Base-by-base conservation (phyloP, 2,329 filamentous ascomycete genomes). In the Knoxdaviesia proteae region DNA sequence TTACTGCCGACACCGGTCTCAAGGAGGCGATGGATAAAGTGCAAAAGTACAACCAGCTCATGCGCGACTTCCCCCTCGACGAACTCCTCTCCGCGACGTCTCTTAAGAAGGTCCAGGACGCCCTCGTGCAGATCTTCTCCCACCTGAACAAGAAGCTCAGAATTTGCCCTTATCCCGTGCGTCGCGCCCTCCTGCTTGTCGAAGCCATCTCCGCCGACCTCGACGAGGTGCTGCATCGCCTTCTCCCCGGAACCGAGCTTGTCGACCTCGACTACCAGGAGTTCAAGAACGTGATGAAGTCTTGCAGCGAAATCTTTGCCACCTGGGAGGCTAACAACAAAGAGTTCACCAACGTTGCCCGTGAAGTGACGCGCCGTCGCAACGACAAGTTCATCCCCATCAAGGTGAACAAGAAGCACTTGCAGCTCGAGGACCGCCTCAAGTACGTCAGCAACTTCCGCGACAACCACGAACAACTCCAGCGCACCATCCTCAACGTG, bases 301-400 rank as follows among this genome's bases (percentile, higher is more conserved):
- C 78, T 11, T 81, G 87, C 29, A 81, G 88, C 45, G 72, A 74
- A 11, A 87, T 98, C 47, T 99, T 92, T 70, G 73, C 73, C 36
- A 79, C 80, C 7, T 99, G 90, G 90, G 90, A 98, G 51, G 86
- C 93, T 43, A 86, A 88, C 52, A 71, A 93, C 55, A 96, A 96
- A 58, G 90, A 96, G 52, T 98, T 99, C 55, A 96, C 88, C 10
- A 94, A 94, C 51, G 84, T 96, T 48, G 88, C 90, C 34, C 83
- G 90, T 61, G 92, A 98, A 54, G 86, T 93, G 6, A 94, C 84
- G 3, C 75, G 88, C 49, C 80, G 87, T 51, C 76, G 90, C 51
- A 92, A 94, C 54, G 92, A 96, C 59, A 94, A 93, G 58, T 98
- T 98, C 58, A 94, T 98, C 49, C 87, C 88, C 5, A 96, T 99